Base-by-base conservation (phyloP, 2,329 filamentous ascomycete species). In the Penicillium sclerotiorum region DNA sequence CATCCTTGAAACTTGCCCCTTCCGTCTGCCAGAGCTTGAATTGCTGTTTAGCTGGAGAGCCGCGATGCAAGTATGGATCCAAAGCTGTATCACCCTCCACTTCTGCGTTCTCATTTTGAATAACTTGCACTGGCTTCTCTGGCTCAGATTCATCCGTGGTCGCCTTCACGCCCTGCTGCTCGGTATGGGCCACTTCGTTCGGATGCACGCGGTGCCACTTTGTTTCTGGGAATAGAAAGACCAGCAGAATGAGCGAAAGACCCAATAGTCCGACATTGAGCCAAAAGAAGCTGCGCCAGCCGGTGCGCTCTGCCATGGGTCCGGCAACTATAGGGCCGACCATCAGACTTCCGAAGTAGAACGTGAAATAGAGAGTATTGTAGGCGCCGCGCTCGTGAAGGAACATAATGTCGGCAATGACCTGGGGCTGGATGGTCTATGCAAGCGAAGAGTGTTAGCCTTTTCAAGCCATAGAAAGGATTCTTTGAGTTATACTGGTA, bases 211-310 rank as follows among this genome's bases (percentile, higher is more conserved):
- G 79, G 47, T 80, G 76, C 69, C 77, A 87, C 53, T 80, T 80
- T 0, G 84, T 86, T 63, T 87, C 84, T 0, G 84, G 84, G 58
- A 86, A 86, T 59, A 82, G 71, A 61, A 85, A 82, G 22, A 85
- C 63, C 27, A 79, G 73, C 61, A 82, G 71, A 4, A 84, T 23
- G 18, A 80, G 67, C 0, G 77, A 76, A 3, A 80, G 59, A 1
- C 70, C 77, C 2, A 83, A 66, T 1, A 86, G 43, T 1, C 64
- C 84, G 2, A 81, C 79, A 55, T 86, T 85, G 54, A 87, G 72
- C 83, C 83, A 87, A 80, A 82, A 87, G 64, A 87, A 87, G 59
- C 72, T 82, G 21, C 81, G 73, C 80, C 81, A 85, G 40, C 82
- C 82, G 4, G 79, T 63, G 28, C 80, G 75, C 36, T 80, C 70